Conservation (phyloP, 2,329 filamentous ascomycete species). For the Hypoxylon sp. region DNA sequence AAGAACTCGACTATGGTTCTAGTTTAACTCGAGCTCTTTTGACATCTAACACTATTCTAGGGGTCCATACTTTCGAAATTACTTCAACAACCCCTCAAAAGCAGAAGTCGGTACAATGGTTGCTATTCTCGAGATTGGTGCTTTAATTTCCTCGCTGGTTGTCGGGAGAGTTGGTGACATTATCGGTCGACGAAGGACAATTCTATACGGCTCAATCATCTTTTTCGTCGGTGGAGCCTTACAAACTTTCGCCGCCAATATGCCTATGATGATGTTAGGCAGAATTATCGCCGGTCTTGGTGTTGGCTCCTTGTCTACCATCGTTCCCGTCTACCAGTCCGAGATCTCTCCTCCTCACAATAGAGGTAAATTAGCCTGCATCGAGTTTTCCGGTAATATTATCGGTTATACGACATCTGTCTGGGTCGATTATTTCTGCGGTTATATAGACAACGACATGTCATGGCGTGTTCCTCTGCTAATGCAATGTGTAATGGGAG, state of each 20-base stretch:
- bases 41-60: constrained; percentile 60
- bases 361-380: constrained; percentile 93
- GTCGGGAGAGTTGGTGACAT: constrained; percentile 93
- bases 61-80: constrained; percentile 87
- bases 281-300: constrained; percentile 87
- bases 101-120: constrained; percentile 97
- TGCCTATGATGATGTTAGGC: constrained; percentile 90
- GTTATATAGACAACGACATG: constrained; percentile 84
- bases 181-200: constrained; percentile 89
- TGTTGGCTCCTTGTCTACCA: constrained; percentile 89
- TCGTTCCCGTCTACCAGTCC: constrained; percentile 93
- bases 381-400: constrained; percentile 98
- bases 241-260: constrained; percentile 83
- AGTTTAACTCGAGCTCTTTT: not conserved
- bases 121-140: constrained; percentile 93
- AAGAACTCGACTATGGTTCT: constrained; percentile 51
- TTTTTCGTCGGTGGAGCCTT: constrained; percentile 88
- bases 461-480: constrained; percentile 92
- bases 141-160: constrained; percentile 87
- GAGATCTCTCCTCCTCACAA: constrained; percentile 98
- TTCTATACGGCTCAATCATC: constrained; percentile 91
- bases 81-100: constrained; percentile 89
- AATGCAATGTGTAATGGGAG: constrained; percentile 96
- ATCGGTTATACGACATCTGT: constrained; percentile 95
- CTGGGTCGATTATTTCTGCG: constrained; percentile 99